Base-by-base conservation (phyloP, 2,329 filamentous ascomycete species). In the Penicillium sp. region DNA sequence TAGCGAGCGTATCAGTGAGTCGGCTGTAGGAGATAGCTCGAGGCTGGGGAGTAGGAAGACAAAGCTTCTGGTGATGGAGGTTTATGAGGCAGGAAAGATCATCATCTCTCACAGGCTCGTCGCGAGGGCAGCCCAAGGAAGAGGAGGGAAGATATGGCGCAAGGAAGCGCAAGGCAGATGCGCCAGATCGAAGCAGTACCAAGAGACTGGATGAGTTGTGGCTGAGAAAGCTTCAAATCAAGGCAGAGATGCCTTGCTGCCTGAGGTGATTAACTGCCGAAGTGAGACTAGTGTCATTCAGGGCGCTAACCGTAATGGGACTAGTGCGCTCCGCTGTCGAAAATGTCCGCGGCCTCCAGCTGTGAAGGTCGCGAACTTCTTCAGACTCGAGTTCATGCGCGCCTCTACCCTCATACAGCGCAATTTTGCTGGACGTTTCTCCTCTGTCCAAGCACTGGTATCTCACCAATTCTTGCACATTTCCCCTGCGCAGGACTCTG, bases 351-450 rank as follows among this genome's bases (percentile, higher is more conserved):
- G 53, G 58, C 53, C n/a, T 17, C 19, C 54, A 49, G 24, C 28
- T 45, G 49, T 44, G 53, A 38, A 62, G 56, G 54, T 47, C 53
- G 44, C 54, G 28, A 38, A 57, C 19, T 9, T 60, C 22, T 17
- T 35, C 4, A 42, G 26, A 49, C 6, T 49, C 47, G 63, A 50
- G 59, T 69, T 69, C 57, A 73, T 73, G 71, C 66, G 62, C 61
- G 57, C 67, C 64, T 69, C 62, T 50, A 58, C 55, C n/a, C 12
- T 70, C 40, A 63, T 56, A 50, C 65, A 60, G 59, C 69, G 65
- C 64, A 65, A 45, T 47, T 60, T 68, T 33, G 56, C 56, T 56
- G 65, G 60, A 56, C 54, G 61, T 24, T n/a, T 58, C 28, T 56
- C 53, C 24, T 45, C 44, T 53, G 26, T 47, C 38, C 37, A 42